Conservation (phyloP, 1,139 yeast species). For the Candida labiduridarum region DNA sequence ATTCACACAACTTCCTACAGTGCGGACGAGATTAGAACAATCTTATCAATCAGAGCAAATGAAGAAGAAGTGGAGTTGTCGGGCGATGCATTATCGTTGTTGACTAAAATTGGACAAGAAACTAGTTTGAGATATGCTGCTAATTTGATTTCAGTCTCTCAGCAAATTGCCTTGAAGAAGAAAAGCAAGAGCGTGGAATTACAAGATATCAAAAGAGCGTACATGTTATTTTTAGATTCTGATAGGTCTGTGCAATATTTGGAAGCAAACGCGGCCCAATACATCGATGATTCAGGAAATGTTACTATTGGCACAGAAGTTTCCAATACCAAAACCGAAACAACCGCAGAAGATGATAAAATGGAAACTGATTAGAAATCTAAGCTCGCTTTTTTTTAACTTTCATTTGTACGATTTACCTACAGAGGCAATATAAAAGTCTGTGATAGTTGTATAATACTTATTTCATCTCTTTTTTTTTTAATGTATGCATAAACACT, state of each 20-base stretch:
- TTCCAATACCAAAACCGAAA: constrained; percentile 13
- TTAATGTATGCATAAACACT: background rate
- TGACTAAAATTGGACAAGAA: constrained; percentile 91
- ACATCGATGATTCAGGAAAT: constrained; percentile 72
- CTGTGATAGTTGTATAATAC: background rate
- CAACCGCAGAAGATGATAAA: constrained; percentile 32
- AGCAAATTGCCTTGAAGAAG: constrained; percentile 82
- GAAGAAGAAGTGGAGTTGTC: constrained; percentile 93
- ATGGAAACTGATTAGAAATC: constrained; percentile 49
- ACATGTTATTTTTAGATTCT: constrained; percentile 83
- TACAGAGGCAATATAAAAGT: background rate
- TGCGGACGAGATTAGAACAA: constrained; percentile 82
- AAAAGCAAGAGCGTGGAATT: constrained; percentile 73
- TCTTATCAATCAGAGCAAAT: constrained; percentile 86
- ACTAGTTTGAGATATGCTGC: constrained; percentile 92
- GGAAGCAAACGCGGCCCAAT: constrained; percentile 66
- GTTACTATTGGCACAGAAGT: constrained; percentile 49
- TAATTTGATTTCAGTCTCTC: constrained; percentile 86
- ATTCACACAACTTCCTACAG: constrained; percentile 81
- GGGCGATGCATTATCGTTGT: constrained; percentile 81
- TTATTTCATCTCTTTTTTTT: background rate
- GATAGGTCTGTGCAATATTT: constrained; percentile 82
- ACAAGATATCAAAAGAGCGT: constrained; percentile 84
- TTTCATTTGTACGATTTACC: constrained; percentile 1
- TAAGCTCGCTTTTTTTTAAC: background rate